Conservation (phyloP, 208 protist species). For the Tetramitus jugosus region DNA sequence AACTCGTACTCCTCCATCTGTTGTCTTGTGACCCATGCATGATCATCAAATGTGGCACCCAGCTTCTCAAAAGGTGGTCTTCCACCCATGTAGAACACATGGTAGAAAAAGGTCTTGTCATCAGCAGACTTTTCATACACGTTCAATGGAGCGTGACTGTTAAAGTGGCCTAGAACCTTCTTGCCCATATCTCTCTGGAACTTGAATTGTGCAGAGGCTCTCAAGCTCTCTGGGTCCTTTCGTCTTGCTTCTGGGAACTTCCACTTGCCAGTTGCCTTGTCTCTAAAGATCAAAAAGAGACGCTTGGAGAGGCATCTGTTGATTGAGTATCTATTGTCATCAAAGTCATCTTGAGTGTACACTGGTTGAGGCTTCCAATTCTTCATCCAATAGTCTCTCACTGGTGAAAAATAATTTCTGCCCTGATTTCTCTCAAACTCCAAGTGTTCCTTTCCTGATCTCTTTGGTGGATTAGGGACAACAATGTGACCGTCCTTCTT, state of each 20-base stretch:
- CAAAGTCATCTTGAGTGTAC: conserved; percentile 13
- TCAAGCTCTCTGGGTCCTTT: background rate
- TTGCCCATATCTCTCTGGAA: background rate
- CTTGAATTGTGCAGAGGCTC: background rate
- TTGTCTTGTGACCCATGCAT: conserved; percentile 21
- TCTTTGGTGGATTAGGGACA: background rate
- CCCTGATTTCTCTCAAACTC: background rate
- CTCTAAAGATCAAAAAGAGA: conserved; percentile 8
- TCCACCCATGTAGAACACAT: conserved; percentile 7
- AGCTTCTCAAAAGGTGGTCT: background rate
- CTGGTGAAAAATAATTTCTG: background rate
- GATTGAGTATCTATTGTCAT: conserved; percentile 15
- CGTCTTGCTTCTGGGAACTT: background rate
- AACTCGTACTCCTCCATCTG: conserved; percentile 4
- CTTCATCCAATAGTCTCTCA: background rate
- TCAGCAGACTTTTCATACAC: background rate
- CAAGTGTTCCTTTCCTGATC: background rate
- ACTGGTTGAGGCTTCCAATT: conserved; percentile 13
- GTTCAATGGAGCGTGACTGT: background rate
- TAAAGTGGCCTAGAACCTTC: background rate
- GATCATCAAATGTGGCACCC: background rate
- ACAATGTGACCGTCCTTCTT: background rate
- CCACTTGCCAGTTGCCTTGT: background rate
- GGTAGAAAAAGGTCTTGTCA: conserved; percentile 11
- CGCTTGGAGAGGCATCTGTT: background rate